Evolutionary conservation across 1,284 basidiomycete species (phyloP).

Genomic region (Ganoderma lucidum): DNA sequence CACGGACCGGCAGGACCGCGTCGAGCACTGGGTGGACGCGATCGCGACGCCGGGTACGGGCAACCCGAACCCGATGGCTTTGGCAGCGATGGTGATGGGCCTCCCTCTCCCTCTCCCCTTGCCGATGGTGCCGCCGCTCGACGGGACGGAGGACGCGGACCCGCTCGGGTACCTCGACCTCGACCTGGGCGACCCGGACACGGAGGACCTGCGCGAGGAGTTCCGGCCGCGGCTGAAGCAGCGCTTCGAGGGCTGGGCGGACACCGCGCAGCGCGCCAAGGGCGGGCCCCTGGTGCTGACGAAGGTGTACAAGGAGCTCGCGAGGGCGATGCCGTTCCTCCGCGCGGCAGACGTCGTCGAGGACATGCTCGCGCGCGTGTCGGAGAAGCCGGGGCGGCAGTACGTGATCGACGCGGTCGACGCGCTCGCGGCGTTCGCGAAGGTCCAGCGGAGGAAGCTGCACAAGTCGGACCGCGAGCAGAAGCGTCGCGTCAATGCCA

Average conservation of each 20-base stretch:
- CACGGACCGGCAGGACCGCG: constrained; percentile 51
- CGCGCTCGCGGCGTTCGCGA: constrained; percentile 55
- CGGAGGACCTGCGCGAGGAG: constrained; percentile 66
- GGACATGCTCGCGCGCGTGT: constrained; percentile 59
- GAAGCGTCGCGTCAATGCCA: constrained; percentile 24
- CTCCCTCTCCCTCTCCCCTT: constrained; percentile 65
- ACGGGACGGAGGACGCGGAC: constrained; percentile 50
- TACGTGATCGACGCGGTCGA: constrained; percentile 60
- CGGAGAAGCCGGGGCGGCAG: constrained; percentile 60
- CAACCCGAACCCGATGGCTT: constrained; percentile 58
- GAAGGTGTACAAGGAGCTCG: constrained; percentile 51
- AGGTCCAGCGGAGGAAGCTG: constrained; percentile 51
- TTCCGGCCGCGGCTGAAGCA: constrained; percentile 62
- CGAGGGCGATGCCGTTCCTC: constrained; percentile 64
- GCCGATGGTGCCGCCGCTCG: constrained; percentile 45
- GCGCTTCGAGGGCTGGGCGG: constrained; percentile 63
- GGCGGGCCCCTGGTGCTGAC: constrained; percentile 46
- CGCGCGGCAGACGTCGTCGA: constrained; percentile 56
- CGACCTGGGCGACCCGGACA: constrained; percentile 60
- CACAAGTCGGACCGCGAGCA: constrained; percentile 19
- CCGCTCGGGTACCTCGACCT: constrained; percentile 58
- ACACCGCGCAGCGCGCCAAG: constrained; percentile 45
- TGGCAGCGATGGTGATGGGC: constrained; percentile 76
- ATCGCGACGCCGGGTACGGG: constrained; percentile 50
- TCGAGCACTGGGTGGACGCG: constrained; percentile 61